Evolutionary conservation across 192 early-diverging fungal species (phyloP).

Genomic region (Entophlyctis luteolus): DNA sequence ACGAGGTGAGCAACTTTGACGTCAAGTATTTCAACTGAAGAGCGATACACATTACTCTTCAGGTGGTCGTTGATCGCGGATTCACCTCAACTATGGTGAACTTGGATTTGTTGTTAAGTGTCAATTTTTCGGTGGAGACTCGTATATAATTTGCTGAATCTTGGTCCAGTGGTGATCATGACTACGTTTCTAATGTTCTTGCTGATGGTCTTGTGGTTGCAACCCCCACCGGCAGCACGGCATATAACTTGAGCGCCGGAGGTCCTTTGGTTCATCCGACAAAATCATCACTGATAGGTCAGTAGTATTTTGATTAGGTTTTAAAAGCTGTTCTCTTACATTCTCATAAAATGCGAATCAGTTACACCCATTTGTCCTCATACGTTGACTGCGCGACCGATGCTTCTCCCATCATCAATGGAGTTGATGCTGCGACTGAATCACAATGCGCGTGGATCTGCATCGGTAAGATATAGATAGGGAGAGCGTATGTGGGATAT

Average conservation of each 20-base stretch:
- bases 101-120: slow-evolving; percentile 61
- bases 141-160: not conserved
- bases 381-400: slow-evolving; percentile 89
- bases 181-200: slow-evolving; percentile 90
- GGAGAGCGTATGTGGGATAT: too few relatives aligned
- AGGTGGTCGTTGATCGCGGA: slow-evolving; percentile 78
- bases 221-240: slow-evolving; percentile 81
- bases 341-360: slow-evolving; percentile 21
- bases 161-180: slow-evolving; percentile 62
- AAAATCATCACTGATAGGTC: slow-evolving; percentile 30
- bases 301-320: not conserved
- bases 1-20: slow-evolving; percentile 50
- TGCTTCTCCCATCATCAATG: slow-evolving; percentile 89
- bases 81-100: slow-evolving; percentile 36
- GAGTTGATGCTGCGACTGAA: slow-evolving; percentile 81
- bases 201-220: slow-evolving; percentile 93
- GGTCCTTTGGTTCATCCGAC: slow-evolving; percentile 89
- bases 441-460: slow-evolving; percentile 71
- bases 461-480: slow-evolving; percentile 66
- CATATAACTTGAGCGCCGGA: slow-evolving; percentile 74
- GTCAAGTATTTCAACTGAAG: too few relatives aligned
- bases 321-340: not conserved
- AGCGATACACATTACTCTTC: not conserved
- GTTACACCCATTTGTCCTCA: slow-evolving; percentile 93
- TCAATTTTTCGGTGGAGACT: not conserved